A percentile compares a stretch with the other conserved stretches of the same genome.
Conservation (phyloP, 768 basidiomycete genomes). For the Lactarius trivialis region DNA sequence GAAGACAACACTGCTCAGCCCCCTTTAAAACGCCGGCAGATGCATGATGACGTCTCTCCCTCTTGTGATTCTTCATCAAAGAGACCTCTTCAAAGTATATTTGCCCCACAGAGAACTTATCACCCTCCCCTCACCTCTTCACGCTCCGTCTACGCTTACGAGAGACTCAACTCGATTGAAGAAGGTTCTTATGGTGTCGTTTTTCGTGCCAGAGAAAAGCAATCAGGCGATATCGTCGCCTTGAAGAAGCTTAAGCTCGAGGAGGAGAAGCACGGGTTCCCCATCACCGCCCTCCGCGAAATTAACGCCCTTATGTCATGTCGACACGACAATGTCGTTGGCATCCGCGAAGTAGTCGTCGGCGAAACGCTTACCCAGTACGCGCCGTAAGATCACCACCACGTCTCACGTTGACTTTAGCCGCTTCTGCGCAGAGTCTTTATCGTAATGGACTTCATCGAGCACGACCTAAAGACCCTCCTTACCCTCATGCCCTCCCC, state of each 20-base stretch:
- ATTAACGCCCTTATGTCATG: conserved; percentile 95
- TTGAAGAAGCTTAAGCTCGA: conserved; percentile 97
- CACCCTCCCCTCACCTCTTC: conserved; percentile 82
- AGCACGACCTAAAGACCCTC: conserved; percentile 97
- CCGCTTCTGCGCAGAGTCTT: conserved; percentile 65
- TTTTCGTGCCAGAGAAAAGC: conserved; percentile 90
- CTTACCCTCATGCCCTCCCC: conserved; percentile 93
- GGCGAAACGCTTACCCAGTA: conserved; percentile 98
- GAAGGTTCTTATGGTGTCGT: conserved; percentile 98
- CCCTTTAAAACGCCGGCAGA: conserved; percentile 50
- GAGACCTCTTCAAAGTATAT: conserved; percentile 40
- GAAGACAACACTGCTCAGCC: conserved; percentile 34
- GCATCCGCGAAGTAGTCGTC: conserved; percentile 95
- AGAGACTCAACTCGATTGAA: conserved; percentile 94
- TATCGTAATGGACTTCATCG: conserved; percentile 99
- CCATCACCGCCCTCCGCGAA: conserved; percentile 93
- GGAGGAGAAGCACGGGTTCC: conserved; percentile 98
- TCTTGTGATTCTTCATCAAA: conserved; percentile 23
- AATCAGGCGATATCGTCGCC: conserved; percentile 93
- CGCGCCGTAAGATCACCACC: conserved; percentile 32
- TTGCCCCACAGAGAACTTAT: conserved; percentile 65
- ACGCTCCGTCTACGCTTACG: conserved; percentile 90
- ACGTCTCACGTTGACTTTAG: conserved; percentile 2
- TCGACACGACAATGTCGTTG: conserved; percentile 91
- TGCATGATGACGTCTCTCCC: conserved; percentile 30